Conservation (phyloP, 345 rosid species). For the Brassica juncea region DNA sequence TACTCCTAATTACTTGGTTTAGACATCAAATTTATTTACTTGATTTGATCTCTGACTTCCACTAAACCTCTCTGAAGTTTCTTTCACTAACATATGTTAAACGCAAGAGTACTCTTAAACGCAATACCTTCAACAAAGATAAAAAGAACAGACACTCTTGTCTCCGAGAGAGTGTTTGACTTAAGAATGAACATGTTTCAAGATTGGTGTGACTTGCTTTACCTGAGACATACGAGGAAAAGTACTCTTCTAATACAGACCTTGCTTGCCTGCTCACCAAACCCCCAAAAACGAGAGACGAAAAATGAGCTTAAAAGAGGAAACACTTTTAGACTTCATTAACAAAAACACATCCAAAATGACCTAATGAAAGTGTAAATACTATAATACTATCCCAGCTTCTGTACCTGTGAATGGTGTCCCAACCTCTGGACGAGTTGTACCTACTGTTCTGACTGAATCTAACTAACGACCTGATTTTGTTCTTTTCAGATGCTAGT, state of each 20-base stretch:
- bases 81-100: constrained; percentile 52
- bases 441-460: constrained; percentile 57
- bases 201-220: constrained; percentile 10
- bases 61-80: constrained; percentile 22
- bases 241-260: constrained; percentile 32
- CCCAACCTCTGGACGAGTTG: constrained; percentile 89
- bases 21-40: not conserved
- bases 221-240: constrained; percentile 99
- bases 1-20: no score
- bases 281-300: no score
- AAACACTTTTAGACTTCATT: not conserved
- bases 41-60: not conserved
- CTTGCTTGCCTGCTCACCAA: no score
- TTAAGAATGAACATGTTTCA: constrained; percentile 7
- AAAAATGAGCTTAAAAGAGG: not conserved
- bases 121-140: constrained; percentile 61
- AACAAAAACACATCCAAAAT: not conserved
- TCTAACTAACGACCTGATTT: constrained; percentile 48
- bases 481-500: constrained; percentile 17
- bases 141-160: not conserved
- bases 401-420: constrained; percentile 89
- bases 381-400: constrained; percentile 50
- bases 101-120: constrained; percentile 50
- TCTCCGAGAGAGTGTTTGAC: not conserved
- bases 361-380: constrained; percentile 50